Percentiles rank a stretch among this genome's conserved stretches.
These are phyloP conservation scores for Alternaria triticina DNA, from an alignment of 2,329 filamentous ascomycete species.

Conservation along the genomic window DNA sequence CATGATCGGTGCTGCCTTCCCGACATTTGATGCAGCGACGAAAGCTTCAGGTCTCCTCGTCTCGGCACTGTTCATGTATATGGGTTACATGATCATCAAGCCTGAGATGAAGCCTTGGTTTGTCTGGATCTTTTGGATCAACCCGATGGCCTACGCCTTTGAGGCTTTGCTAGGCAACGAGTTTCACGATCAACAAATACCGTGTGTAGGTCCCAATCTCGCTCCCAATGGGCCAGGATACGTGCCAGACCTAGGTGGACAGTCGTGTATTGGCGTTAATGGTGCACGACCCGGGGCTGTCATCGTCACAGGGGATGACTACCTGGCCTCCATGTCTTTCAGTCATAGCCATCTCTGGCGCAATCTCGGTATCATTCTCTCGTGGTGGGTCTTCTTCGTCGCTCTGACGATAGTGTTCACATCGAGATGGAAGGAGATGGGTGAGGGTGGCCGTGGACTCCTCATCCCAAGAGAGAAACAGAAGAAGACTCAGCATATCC, in stretches of 20 bases:
- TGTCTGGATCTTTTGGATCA: constrained; percentile 80
- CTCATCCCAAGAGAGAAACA: constrained; percentile 61
- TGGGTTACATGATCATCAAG: constrained; percentile 60
- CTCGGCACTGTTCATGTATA: constrained; percentile 64
- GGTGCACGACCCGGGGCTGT: constrained; percentile 59
- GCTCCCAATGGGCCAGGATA: constrained; percentile 57
- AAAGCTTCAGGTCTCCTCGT: constrained; percentile 59
- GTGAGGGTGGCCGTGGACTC: constrained; percentile 59
- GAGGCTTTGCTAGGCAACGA: constrained; percentile 81
- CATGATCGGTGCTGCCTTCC: constrained; percentile 71
- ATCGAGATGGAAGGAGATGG: constrained; percentile 61
- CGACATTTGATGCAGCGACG: constrained; percentile 63
- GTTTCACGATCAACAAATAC: constrained; percentile 67
- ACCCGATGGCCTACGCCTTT: constrained; percentile 78
- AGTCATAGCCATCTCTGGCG: constrained; percentile 34
- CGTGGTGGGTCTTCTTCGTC: constrained; percentile 53
- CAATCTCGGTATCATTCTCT: constrained; percentile 54
- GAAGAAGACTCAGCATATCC: constrained; percentile 21
- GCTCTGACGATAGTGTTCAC: constrained; percentile 64
- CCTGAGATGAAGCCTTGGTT: constrained; percentile 77
- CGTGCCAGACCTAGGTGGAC: constrained; percentile 46
- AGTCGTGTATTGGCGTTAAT: constrained; percentile 64
- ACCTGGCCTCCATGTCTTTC: constrained; percentile 59
- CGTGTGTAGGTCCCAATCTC: constrained; percentile 57
- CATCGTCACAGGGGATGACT: constrained; percentile 62